phyloP scores from a whole-genome alignment of 208 protist genomes.

The Spongospora subterranea region DNA sequence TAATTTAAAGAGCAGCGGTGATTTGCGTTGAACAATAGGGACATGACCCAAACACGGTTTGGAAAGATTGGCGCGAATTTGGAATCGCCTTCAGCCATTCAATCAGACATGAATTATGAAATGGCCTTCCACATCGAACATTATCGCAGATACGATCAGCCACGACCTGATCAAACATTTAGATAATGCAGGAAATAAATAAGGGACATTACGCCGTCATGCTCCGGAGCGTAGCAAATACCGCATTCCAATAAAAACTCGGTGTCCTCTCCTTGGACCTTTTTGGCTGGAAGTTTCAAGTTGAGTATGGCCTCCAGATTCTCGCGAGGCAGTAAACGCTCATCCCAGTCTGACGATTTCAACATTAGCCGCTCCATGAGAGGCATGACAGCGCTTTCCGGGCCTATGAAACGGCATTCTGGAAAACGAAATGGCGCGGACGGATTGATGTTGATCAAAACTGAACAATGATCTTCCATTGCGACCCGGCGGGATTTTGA shows the following conservation, averaged over 20 bases:
- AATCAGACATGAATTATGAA: constrained; percentile 30
- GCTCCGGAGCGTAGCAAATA: not conserved
- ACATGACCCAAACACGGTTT: constrained; percentile 23
- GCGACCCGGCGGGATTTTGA: not conserved
- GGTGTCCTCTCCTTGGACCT: not conserved
- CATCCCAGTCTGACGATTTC: not conserved
- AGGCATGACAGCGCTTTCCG: not conserved
- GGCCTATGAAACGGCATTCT: not conserved
- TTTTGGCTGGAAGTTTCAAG: not conserved
- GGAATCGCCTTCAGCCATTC: constrained; percentile 40
- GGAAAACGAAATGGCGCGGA: not conserved
- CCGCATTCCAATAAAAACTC: constrained; percentile 36
- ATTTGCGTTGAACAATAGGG: constrained; percentile 10
- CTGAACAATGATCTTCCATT: not conserved
- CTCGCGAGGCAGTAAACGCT: not conserved
- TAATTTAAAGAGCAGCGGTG: not conserved
- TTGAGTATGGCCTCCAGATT: not conserved
- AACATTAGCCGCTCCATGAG: not conserved
- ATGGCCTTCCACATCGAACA: constrained; percentile 7
- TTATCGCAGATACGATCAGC: constrained; percentile 41
- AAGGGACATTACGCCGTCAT: not conserved
- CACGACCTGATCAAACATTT: constrained; percentile 28
- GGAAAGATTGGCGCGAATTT: not conserved
- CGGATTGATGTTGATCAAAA: not conserved
- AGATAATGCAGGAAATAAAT: not conserved